These are phyloP conservation scores for Coix lacrymajobi DNA, from an alignment of 176 grass and related monocot species.

Conservation along the genomic window DNA sequence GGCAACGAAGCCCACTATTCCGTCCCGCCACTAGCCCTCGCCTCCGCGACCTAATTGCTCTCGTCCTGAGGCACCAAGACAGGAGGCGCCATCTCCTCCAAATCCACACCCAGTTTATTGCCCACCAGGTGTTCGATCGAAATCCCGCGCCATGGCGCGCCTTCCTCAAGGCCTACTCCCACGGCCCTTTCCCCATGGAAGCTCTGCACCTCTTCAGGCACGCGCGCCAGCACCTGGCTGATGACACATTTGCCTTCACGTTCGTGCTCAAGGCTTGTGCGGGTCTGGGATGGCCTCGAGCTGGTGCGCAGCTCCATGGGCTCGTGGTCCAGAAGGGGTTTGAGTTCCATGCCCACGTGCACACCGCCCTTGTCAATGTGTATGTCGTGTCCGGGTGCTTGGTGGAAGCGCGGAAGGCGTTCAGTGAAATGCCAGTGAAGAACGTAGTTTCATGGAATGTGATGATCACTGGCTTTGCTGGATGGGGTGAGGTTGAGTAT, in stretches of 20 bases:
- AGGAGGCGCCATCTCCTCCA: conserved; percentile 31
- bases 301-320: conserved; percentile 36
- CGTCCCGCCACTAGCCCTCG: neutral
- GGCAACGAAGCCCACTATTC: neutral
- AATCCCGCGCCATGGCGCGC: conserved; percentile 37
- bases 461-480: conserved; percentile 52
- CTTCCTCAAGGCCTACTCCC: conserved; percentile 55
- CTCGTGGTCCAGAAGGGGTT: conserved; percentile 34
- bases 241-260: conserved; percentile 47
- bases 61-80: conserved; percentile 34
- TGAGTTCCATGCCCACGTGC: conserved; percentile 34
- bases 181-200: conserved; percentile 40
- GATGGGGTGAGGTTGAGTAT: conserved; percentile 33
- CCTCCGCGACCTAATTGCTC: conserved; percentile 13
- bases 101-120: conserved; percentile 45
- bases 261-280: conserved; percentile 39
- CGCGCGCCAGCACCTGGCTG: neutral
- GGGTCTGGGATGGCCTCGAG: conserved; percentile 8
- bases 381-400: conserved; percentile 26
- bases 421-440: conserved; percentile 52
- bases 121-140: conserved; percentile 45
- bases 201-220: conserved; percentile 50
- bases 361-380: conserved; percentile 34
- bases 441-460: conserved; percentile 60
- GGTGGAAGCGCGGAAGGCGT: conserved; percentile 27